Evolutionary conservation across 2,329 filamentous ascomycete species (phyloP).

Genomic region (Ophiostoma himal-ulmi): DNA sequence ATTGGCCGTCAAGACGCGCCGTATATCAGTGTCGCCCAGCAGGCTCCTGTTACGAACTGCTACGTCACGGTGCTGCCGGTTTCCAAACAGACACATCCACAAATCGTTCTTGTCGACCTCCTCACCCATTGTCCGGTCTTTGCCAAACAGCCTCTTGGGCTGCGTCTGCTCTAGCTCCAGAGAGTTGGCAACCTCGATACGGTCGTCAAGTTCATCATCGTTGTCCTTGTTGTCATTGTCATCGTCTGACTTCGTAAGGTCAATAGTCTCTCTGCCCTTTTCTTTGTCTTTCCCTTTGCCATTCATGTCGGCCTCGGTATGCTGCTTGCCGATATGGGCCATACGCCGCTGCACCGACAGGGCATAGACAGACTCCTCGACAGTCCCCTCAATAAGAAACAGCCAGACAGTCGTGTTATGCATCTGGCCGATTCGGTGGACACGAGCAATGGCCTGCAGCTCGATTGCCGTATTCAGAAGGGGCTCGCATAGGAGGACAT

Average conservation of each 20-base stretch:
- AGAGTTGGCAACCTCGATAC: slow-evolving; percentile 77
- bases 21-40: slow-evolving; percentile 22
- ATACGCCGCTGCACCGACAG: slow-evolving; percentile 74
- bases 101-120: slow-evolving; percentile 71
- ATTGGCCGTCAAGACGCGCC: slow-evolving; percentile 41
- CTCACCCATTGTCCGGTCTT: slow-evolving; percentile 68
- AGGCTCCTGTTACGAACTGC: slow-evolving; percentile 14
- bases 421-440: slow-evolving; percentile 88
- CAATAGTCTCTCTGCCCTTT: slow-evolving; percentile 27
- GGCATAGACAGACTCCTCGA: slow-evolving; percentile 88
- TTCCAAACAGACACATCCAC: slow-evolving; percentile 83
- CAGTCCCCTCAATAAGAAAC: slow-evolving; percentile 83
- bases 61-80: slow-evolving; percentile 31
- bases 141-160: slow-evolving; percentile 63
- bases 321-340: slow-evolving; percentile 59
- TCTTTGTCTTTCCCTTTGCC: slow-evolving; percentile 29
- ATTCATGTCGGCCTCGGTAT: slow-evolving; percentile 22
- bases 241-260: neutral
- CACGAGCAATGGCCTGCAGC: slow-evolving; percentile 87
- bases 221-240: slow-evolving; percentile 34
- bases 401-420: slow-evolving; percentile 90
- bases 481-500: slow-evolving; percentile 92
- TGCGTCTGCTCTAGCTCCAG: slow-evolving; percentile 71
- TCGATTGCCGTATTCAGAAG: slow-evolving; percentile 90
- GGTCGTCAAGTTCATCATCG: slow-evolving; percentile 47